Conservation (phyloP, 2,329 filamentous ascomycete genomes). For the Lasiodiplodia theobromae region DNA sequence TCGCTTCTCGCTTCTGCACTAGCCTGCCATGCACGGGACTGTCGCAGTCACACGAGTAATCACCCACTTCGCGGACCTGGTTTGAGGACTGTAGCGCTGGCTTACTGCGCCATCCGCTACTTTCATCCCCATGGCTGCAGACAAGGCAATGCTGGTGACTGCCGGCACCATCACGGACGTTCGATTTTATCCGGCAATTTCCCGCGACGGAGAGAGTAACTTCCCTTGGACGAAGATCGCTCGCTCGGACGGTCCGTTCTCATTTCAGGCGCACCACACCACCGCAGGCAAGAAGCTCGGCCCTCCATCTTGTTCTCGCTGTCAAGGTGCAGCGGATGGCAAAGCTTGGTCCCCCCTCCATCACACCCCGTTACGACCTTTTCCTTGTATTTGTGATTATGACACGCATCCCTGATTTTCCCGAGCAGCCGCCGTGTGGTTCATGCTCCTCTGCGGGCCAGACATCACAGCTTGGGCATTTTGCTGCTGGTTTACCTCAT, state of each 20-base stretch:
- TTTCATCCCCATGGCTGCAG: background rate
- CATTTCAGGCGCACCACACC: slow-evolving; percentile 18
- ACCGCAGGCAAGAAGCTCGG: slow-evolving; percentile 13
- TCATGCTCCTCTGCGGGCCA: background rate
- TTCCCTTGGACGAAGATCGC: slow-evolving; percentile 8
- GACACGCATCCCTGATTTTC: slow-evolving; percentile 24
- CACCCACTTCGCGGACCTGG: background rate
- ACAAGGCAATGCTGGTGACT: background rate
- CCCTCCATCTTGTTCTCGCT: background rate
- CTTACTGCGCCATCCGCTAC: slow-evolving; percentile 5
- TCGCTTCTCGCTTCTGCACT: background rate
- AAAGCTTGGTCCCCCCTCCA: slow-evolving; percentile 12
- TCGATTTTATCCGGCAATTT: slow-evolving; percentile 13
- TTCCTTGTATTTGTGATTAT: slow-evolving; percentile 9
- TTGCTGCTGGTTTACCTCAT: slow-evolving; percentile 11
- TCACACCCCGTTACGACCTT: slow-evolving; percentile 6
- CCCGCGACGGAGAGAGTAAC: background rate
- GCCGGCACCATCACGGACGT: slow-evolving; percentile 12
- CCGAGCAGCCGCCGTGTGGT: slow-evolving; percentile 8
- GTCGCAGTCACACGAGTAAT: slow-evolving; percentile 15
- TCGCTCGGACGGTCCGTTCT: slow-evolving; percentile 6
- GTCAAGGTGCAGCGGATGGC: slow-evolving; percentile 8
- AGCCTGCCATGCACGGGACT: background rate
- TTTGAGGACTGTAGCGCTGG: slow-evolving; percentile 2
- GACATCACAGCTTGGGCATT: background rate